These are phyloP conservation scores for Phyllostachys edulis DNA, from an alignment of 176 grass and related monocot genomes.

Conservation along the genomic window DNA sequence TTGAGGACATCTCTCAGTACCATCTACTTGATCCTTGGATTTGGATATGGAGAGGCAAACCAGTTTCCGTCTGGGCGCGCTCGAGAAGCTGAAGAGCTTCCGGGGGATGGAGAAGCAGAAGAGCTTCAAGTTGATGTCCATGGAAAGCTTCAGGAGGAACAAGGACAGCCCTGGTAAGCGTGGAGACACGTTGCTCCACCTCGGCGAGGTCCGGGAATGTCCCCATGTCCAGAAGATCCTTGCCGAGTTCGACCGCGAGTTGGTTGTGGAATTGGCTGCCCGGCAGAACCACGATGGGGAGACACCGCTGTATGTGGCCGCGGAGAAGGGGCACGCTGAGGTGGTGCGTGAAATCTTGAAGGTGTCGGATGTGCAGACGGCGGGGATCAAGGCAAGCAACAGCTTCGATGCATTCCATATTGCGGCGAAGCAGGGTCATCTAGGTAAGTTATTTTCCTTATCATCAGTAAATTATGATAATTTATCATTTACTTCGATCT, in stretches of 20 bases:
- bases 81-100: constrained; percentile 68
- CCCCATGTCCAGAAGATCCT: constrained; percentile 58
- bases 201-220: constrained; percentile 73
- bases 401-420: constrained; percentile 90
- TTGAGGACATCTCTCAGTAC: not conserved
- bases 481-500: not conserved
- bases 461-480: not conserved
- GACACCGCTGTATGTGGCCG: constrained; percentile 75
- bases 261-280: constrained; percentile 50
- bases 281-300: constrained; percentile 85
- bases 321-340: constrained; percentile 72
- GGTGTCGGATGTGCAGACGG: constrained; percentile 66
- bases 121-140: constrained; percentile 52
- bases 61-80: constrained; percentile 54
- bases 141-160: constrained; percentile 65
- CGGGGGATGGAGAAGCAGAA: constrained; percentile 60
- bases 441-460: constrained; percentile 42
- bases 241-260: constrained; percentile 38
- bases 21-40: not conserved
- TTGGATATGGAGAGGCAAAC: constrained; percentile 59
- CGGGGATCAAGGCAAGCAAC: constrained; percentile 74
- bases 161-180: constrained; percentile 78
- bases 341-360: constrained; percentile 72
- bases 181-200: constrained; percentile 71
- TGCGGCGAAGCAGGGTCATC: constrained; percentile 84